phyloP scores from a whole-genome alignment of 257 asterid genomes.

The Thymus quinquecostatus region DNA sequence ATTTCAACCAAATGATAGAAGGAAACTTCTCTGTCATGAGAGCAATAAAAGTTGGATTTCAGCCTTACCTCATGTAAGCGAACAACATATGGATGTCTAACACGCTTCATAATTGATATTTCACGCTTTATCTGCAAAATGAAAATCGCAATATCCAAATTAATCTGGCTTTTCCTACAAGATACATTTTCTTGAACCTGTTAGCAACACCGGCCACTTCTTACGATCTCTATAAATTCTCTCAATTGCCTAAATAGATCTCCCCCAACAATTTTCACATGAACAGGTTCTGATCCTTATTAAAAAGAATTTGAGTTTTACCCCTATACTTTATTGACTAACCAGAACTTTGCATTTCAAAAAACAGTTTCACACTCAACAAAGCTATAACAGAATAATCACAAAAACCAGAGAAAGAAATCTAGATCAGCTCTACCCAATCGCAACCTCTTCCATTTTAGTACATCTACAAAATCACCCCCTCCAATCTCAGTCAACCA shows the following conservation, averaged over 20 bases:
- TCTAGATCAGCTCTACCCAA: constrained; percentile 20
- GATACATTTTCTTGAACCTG: not conserved
- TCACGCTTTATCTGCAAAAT: constrained; percentile 90
- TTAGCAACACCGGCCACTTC: not conserved
- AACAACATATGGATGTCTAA: constrained; percentile 86
- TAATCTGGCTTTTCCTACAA: constrained; percentile 15
- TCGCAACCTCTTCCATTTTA: not conserved
- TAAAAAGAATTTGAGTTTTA: not conserved
- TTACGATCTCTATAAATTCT: not conserved
- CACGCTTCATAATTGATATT: constrained; percentile 97
- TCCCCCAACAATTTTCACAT: constrained; percentile 4
- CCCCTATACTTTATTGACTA: constrained; percentile 16
- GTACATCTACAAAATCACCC: constrained; percentile 11
- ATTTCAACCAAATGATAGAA: constrained; percentile 14
- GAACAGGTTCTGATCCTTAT: constrained; percentile 4
- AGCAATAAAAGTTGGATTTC: constrained; percentile 33
- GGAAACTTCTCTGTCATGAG: constrained; percentile 18
- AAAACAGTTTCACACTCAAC: not conserved
- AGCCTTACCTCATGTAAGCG: constrained; percentile 88
- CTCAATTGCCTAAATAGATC: constrained; percentile 6
- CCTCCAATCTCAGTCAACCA: constrained; percentile 20
- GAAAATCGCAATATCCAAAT: constrained; percentile 30
- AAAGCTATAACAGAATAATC: not conserved
- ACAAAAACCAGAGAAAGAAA: constrained; percentile 17
- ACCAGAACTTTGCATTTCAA: constrained; percentile 13